Evolutionary conservation across 441 rosid genomes (phyloP).

Genomic region (Metrosideros polymorpha): DNA sequence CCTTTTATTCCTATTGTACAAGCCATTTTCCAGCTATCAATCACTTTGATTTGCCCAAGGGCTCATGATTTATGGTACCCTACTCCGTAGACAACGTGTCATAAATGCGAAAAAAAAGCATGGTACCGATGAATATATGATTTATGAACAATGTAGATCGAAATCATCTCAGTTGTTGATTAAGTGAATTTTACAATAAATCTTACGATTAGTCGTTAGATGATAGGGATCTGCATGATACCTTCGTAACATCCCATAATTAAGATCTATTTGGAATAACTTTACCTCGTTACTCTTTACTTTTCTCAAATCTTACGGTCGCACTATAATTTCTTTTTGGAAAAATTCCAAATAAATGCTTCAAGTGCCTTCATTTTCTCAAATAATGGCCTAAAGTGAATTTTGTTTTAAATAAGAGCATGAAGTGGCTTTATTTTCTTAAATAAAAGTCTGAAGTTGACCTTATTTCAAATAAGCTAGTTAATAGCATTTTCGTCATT

Average conservation of each 20-base stretch:
- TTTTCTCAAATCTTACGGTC: background rate
- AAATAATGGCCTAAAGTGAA: too few species aligned
- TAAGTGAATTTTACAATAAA: background rate
- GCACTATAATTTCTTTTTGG: rapidly evolving
- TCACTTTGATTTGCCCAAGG: background rate
- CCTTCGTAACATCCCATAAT: background rate
- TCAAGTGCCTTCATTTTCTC: too few species aligned
- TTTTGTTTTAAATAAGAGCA: too few species aligned
- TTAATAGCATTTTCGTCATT: too few species aligned
- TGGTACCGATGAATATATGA: background rate
- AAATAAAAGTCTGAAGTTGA: too few species aligned
- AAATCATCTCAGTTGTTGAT: background rate
- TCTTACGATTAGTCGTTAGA: background rate
- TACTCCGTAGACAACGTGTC: background rate
- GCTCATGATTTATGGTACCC: background rate
- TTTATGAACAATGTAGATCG: background rate
- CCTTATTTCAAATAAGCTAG: too few species aligned
- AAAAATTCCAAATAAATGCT: too few species aligned
- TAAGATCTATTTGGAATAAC: background rate
- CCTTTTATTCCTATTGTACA: background rate
- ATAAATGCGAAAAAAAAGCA: background rate
- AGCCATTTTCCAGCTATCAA: background rate
- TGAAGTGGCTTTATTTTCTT: too few species aligned
- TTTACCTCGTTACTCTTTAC: rapidly evolving
- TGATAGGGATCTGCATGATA: background rate